These are phyloP conservation scores for Asterophora lycoperdoides DNA, from an alignment of 768 basidiomycete species.

Conservation along the genomic window DNA sequence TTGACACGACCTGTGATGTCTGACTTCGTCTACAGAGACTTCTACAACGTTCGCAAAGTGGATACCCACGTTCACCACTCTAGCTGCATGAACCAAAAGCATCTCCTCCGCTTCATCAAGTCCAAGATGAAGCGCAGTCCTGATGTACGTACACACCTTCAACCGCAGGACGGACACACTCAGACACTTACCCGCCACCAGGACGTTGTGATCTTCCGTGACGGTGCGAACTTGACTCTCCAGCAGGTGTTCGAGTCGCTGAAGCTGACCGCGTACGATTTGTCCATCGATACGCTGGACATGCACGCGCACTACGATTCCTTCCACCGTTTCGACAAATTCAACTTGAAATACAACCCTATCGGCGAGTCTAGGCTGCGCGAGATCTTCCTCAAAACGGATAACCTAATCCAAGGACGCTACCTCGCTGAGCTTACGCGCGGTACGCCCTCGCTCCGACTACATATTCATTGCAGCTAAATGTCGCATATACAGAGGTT, in stretches of 20 bases:
- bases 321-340: conserved; percentile 98
- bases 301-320: conserved; percentile 99
- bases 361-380: conserved; percentile 92
- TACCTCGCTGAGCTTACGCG: conserved; percentile 94
- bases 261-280: conserved; percentile 91
- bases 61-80: conserved; percentile 99
- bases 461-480: neutral
- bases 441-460: conserved; percentile 41
- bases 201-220: conserved; percentile 96
- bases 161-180: neutral
- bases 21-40: conserved; percentile 57
- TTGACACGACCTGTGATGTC: neutral
- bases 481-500: conserved; percentile 54
- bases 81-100: conserved; percentile 99
- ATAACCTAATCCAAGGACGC: conserved; percentile 87
- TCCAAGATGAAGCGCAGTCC: conserved; percentile 93
- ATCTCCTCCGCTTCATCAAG: conserved; percentile 96
- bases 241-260: conserved; percentile 95
- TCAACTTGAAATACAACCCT: conserved; percentile 96
- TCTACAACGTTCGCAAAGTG: conserved; percentile 97
- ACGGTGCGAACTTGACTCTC: conserved; percentile 83
- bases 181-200: conserved; percentile 23
- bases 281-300: conserved; percentile 97
- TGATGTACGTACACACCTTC: conserved; percentile 42
- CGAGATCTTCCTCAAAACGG: conserved; percentile 98